Conservation (phyloP, 768 basidiomycete genomes). For the Pisolithus orientalis region DNA sequence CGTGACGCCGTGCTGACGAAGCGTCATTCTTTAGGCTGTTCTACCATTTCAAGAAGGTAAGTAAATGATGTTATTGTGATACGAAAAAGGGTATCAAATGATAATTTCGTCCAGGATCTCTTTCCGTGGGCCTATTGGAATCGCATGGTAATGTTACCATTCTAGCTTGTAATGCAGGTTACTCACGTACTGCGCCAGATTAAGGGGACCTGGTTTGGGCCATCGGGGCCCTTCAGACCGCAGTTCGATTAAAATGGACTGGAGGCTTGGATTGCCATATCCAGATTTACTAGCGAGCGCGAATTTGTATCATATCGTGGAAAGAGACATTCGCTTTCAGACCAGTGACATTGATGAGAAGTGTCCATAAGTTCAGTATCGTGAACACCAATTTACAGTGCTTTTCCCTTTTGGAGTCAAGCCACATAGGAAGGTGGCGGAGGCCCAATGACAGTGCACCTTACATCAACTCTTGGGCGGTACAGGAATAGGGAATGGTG, state of each 20-base stretch:
- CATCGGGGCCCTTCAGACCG: constrained; percentile 35
- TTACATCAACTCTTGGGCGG: too few species aligned
- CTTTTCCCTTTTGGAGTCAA: too few species aligned
- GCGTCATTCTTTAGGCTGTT: constrained; percentile 44
- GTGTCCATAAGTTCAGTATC: too few species aligned
- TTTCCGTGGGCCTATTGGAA: constrained; percentile 66
- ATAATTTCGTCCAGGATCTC: constrained; percentile 18
- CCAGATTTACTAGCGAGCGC: too few species aligned
- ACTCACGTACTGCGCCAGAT: constrained; percentile 18
- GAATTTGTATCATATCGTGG: too few species aligned
- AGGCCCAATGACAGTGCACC: too few species aligned
- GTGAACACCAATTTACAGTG: too few species aligned
- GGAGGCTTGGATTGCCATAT: too few species aligned
- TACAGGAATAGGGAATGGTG: too few species aligned
- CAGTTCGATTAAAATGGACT: constrained; percentile 21
- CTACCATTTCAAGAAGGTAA: constrained; percentile 84
- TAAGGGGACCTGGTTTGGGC: constrained; percentile 45
- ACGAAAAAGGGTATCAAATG: not conserved
- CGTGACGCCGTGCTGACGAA: constrained; percentile 4
- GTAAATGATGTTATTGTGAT: not conserved
- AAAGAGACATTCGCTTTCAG: too few species aligned
- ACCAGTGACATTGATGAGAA: too few species aligned
- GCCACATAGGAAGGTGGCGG: too few species aligned
- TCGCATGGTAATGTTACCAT: constrained; percentile 44
- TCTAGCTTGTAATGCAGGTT: not conserved